A percentile compares a stretch with the other conserved stretches of the same genome.
These are phyloP conservation scores for Candida argentea DNA, from an alignment of 805 yeast species.

Conservation along the genomic window DNA sequence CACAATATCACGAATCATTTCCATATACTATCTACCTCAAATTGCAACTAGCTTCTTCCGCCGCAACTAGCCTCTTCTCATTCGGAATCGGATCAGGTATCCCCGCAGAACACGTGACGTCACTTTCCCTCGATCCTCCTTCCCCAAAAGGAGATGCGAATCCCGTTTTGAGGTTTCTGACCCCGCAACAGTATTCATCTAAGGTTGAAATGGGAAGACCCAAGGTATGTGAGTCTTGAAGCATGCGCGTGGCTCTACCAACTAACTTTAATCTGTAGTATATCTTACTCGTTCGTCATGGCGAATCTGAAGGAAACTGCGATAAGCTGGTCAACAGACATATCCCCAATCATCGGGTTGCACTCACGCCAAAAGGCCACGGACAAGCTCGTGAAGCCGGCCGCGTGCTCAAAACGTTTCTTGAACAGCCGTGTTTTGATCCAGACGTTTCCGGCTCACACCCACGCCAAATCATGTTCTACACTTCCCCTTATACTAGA, in stretches of 20 bases:
- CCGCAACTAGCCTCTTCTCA: no score
- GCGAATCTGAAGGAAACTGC: conserved; percentile 85
- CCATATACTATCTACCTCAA: no score
- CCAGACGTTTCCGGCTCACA: conserved; percentile 5
- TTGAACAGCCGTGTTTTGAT: conserved; percentile 26
- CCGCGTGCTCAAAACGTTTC: conserved; percentile 29
- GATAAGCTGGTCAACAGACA: conserved; percentile 73
- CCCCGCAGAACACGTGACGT: no score
- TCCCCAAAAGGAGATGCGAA: no score
- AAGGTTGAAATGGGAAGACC: conserved; percentile 23
- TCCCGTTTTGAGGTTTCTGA: no score
- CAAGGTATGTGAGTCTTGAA: conserved; percentile 15
- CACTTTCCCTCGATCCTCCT: no score
- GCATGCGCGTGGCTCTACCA: not conserved
- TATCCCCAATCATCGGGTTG: conserved; percentile 73
- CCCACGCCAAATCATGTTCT: conserved; percentile 47
- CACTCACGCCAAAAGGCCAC: conserved; percentile 64
- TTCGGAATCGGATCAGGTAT: no score
- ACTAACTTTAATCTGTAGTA: conserved; percentile 26
- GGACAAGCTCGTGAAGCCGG: conserved; percentile 57
- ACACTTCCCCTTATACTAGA: conserved; percentile 78
- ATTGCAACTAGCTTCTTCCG: no score
- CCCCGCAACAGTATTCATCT: no score
- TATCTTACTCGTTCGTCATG: conserved; percentile 78
- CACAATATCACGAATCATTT: no score